A percentile compares a stretch with the other conserved stretches of the same genome.
Conservation (phyloP, 768 basidiomycete species). For the Pleurotus tuber-regium region DNA sequence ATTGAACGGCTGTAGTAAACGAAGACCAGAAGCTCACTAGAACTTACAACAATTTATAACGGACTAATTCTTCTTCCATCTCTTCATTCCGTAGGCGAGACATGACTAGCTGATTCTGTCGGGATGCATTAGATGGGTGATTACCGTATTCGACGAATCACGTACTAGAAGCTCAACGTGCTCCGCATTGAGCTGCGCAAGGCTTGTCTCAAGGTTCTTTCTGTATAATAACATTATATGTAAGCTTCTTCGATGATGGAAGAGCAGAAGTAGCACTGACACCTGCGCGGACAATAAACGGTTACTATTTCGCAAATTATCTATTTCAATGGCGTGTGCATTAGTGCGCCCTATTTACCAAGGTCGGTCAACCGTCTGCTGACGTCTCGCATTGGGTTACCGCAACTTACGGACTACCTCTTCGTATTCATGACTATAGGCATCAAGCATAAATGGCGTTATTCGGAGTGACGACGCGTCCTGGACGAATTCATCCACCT, state of each 20-base stretch:
- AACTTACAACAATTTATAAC: constrained; percentile 86
- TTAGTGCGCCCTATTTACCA: constrained; percentile 2
- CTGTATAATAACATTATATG: constrained; percentile 37
- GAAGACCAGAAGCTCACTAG: constrained; percentile 8
- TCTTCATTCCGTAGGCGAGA: constrained; percentile 88
- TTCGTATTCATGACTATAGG: constrained; percentile 85
- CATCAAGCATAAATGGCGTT: constrained; percentile 95
- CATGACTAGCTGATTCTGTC: constrained; percentile 87
- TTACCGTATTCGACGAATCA: constrained; percentile 3
- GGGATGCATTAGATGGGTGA: not conserved
- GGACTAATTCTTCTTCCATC: constrained; percentile 89
- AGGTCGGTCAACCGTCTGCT: not conserved
- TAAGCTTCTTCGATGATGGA: constrained; percentile 8
- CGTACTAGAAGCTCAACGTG: constrained; percentile 75
- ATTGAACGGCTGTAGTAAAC: not conserved
- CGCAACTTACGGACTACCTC: constrained; percentile 55
- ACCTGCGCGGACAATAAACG: constrained; percentile 73
- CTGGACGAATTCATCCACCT: constrained; percentile 79
- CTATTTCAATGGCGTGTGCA: constrained; percentile 75
- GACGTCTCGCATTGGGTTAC: too few relatives aligned
- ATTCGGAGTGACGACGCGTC: constrained; percentile 85
- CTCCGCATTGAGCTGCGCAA: constrained; percentile 79
- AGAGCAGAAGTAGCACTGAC: constrained; percentile 41
- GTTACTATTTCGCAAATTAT: constrained; percentile 78
- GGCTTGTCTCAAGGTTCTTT: constrained; percentile 72